These are phyloP conservation scores for Saccharomyces pastorianus DNA, from an alignment of 1,139 yeast species.

Conservation along the genomic window DNA sequence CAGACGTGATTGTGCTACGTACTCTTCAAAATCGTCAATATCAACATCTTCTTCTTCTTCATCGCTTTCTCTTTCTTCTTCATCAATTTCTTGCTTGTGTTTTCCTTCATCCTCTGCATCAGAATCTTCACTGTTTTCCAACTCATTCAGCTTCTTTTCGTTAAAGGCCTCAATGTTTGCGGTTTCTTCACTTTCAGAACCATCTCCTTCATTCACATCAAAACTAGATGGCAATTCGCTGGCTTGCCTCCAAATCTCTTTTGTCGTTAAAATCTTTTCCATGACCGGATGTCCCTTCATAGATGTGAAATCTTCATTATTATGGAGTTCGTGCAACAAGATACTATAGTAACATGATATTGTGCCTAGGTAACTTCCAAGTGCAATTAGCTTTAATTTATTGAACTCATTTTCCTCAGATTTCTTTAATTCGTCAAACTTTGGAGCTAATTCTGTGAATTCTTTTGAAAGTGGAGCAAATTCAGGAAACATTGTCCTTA, in stretches of 20 bases:
- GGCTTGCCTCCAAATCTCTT: conserved; percentile 89
- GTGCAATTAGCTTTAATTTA: conserved; percentile 54
- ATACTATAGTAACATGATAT: conserved; percentile 70
- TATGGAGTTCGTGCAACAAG: conserved; percentile 46
- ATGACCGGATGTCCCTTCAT: conserved; percentile 85
- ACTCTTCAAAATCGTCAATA: conserved; percentile 42
- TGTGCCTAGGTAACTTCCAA: conserved; percentile 69
- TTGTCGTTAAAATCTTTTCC: conserved; percentile 69
- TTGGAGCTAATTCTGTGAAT: conserved; percentile 40
- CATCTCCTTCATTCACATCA: conserved; percentile 23
- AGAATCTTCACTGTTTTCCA: conserved; percentile 16
- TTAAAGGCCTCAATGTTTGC: conserved; percentile 20
- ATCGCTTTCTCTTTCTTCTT: conserved; percentile 24
- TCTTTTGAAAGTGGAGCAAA: conserved; percentile 71
- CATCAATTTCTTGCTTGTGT: conserved; percentile 12
- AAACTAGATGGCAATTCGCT: conserved; percentile 38
- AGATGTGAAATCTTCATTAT: conserved; percentile 45
- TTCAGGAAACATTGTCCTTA: conserved; percentile 71
- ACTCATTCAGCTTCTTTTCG: conserved; percentile 25
- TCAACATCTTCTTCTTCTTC: conserved; percentile 27
- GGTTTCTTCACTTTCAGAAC: conserved; percentile 28
- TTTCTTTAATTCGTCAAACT: conserved; percentile 34
- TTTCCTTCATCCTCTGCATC: conserved; percentile 16
- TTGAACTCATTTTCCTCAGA: conserved; percentile 33
- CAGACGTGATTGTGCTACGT: conserved; percentile 42